Percentiles rank a stretch among this genome's conserved stretches.
Evolutionary conservation across 257 asterid species (phyloP).

Genomic region (Verbena officinalis): DNA sequence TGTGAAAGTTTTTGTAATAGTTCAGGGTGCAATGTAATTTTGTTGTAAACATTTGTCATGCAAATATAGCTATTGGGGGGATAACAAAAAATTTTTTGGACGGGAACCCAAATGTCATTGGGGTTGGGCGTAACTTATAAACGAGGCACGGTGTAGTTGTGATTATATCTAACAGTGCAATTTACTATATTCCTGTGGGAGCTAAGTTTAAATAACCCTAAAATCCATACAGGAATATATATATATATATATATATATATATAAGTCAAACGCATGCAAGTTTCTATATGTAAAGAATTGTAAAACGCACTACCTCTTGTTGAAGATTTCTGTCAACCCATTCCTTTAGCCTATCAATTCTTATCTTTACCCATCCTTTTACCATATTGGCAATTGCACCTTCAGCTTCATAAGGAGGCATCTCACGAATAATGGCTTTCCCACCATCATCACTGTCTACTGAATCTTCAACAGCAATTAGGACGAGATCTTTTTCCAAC

Average conservation of each 20-base stretch:
- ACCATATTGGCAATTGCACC: conserved; percentile 84
- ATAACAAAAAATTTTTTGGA: too few species aligned
- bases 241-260: not conserved
- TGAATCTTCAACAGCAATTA: conserved; percentile 95
- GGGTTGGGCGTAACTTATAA: too few species aligned
- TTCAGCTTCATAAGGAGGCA: conserved; percentile 99
- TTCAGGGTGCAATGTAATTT: too few species aligned
- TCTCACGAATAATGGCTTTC: conserved; percentile 96
- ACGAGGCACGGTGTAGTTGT: too few species aligned
- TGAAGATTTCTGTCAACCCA: conserved; percentile 95
- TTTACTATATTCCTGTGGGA: too few species aligned
- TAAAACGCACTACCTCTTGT: conserved; percentile 92
- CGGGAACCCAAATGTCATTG: too few species aligned
- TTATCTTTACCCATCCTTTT: conserved; percentile 87
- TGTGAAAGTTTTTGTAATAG: too few species aligned
- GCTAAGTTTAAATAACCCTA: too few species aligned
- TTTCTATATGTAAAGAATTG: not conserved
- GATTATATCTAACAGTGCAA: too few species aligned
- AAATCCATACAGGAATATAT: too few species aligned
- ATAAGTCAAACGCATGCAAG: not conserved
- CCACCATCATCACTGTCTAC: conserved; percentile 99
- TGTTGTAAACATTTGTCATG: too few species aligned
- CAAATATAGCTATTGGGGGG: too few species aligned
- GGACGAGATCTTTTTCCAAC: conserved; percentile 93
- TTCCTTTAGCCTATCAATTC: conserved; percentile 83